Conservation (phyloP, 352 stramenopile species). For the Achlya hypogyna region DNA sequence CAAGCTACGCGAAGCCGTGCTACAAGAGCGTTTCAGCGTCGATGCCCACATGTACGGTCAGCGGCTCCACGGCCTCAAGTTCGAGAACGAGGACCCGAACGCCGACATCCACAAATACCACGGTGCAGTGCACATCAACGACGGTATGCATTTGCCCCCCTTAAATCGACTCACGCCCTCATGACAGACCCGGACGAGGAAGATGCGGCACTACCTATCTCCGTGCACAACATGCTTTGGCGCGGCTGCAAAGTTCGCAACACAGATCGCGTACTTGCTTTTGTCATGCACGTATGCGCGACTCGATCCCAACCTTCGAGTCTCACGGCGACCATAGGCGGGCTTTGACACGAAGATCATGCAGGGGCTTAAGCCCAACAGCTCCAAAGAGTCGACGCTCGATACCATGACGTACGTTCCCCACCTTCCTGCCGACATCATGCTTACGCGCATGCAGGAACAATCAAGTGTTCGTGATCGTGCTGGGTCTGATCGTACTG, state of each 20-base stretch:
- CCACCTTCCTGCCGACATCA: conserved; percentile 21
- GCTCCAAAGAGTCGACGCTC: conserved; percentile 72
- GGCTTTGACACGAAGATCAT: conserved; percentile 89
- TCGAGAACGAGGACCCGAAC: conserved; percentile 74
- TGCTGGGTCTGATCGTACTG: conserved; percentile 61
- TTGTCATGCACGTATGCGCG: conserved; percentile 77
- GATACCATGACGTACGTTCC: conserved; percentile 54
- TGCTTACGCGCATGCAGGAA: conserved; percentile 31
- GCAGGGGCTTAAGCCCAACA: conserved; percentile 15
- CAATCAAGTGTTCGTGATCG: conserved; percentile 72
- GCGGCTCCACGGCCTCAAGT: conserved; percentile 44
- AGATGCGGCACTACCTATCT: conserved; percentile 37
- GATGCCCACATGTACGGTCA: conserved; percentile 52
- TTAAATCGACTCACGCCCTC: background rate
- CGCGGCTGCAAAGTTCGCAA: conserved; percentile 86
- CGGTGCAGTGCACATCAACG: conserved; percentile 55
- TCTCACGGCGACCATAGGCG: conserved; percentile 41
- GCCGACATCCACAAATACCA: conserved; percentile 75
- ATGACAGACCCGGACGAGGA: conserved; percentile 8
- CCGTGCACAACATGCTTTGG: conserved; percentile 86
- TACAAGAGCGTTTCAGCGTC: conserved; percentile 48
- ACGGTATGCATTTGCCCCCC: background rate
- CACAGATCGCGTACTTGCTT: conserved; percentile 78
- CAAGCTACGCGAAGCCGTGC: conserved; percentile 65
- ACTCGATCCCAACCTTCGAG: background rate